Evolutionary conservation across 306 rosid species (phyloP), one percentile per base, ranked within the genome.

Genomic region (Sesbania bispinosa): DNA sequence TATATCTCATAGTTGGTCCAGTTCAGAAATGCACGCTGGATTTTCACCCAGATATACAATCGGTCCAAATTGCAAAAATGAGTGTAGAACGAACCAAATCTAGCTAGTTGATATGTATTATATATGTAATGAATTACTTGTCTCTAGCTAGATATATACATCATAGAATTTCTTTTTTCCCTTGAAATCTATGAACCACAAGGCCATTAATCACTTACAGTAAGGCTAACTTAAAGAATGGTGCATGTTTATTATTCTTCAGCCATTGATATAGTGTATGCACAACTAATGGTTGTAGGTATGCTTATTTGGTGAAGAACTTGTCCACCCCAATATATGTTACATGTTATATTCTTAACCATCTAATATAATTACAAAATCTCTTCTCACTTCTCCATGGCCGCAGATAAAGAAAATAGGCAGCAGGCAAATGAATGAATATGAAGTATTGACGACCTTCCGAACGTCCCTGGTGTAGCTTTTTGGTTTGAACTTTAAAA

Each of bases 201-300:
- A 62, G 45, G 59, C n/a, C 21, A 47, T 27, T 29, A 23, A 36
- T 73, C 51, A 57, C 67, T 67, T 57, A 20, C 21, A 39, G 50
- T 58, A 65, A 73, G 58, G 59, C 52, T 39, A 66, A 67, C 69
- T 52, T 38, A 72, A 73, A n/a, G 76, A 79, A 73, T 29, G 76
- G 80, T 60, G 83, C 66, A 61, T 16, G 68, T 59, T 50, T 50
- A 30, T 73, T 38, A 54, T 71, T 71, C 78, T 54, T 65, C n/a
- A n/a, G n/a, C n/a, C n/a, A n/a, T n/a, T n/a, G n/a, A n/a, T n/a
- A 36, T 46, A 45, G 57, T 46, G 69, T 55, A 24, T 16, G 62
- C 76, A 51, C 76, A 73, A 50, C 51, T 68, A 51, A 60, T 43
- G 80, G 80, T 78, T 23, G 45, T 54, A 61, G 29, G 53, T 51